phyloP scores from a whole-genome alignment of 140 eudicot genomes.

The Stevia rebaudiana region DNA sequence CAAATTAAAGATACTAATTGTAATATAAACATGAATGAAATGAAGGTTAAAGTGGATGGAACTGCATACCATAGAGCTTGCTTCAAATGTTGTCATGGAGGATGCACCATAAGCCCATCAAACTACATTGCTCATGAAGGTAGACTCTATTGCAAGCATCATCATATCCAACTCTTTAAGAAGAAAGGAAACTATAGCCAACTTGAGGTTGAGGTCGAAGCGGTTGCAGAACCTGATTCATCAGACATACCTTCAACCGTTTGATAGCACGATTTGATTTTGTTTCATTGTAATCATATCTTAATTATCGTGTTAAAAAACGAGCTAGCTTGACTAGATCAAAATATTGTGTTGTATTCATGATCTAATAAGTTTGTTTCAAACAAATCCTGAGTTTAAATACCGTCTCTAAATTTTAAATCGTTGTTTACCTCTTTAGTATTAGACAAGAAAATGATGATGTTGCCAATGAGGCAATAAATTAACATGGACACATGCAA shows the following conservation, averaged over 20 bases:
- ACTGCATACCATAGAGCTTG: conserved; percentile 63
- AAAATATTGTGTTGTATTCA: conserved; percentile 23
- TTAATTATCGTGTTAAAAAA: neutral
- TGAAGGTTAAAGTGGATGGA: conserved; percentile 68
- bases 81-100: conserved; percentile 89
- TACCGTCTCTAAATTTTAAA: neutral
- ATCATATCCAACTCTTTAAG: conserved; percentile 72
- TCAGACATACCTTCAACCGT: neutral
- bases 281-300: neutral
- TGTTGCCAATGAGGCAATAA: no score
- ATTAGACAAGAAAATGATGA: neutral
- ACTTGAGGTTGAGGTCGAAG: conserved; percentile 37
- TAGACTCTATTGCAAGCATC: conserved; percentile 70
- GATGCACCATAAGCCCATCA: conserved; percentile 90
- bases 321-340: conserved; percentile 5
- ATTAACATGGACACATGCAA: no score
- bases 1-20: no score
- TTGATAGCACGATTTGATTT: neutral
- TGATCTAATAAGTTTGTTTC: conserved; percentile 14
- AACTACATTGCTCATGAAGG: conserved; percentile 78
- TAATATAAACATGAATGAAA: neutral
- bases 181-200: conserved; percentile 70
- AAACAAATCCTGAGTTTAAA: neutral
- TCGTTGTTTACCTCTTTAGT: no score
- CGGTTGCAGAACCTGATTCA: conserved; percentile 22